Conservation (phyloP, 352 stramenopile species). For the Aphanomyces euteiches region DNA sequence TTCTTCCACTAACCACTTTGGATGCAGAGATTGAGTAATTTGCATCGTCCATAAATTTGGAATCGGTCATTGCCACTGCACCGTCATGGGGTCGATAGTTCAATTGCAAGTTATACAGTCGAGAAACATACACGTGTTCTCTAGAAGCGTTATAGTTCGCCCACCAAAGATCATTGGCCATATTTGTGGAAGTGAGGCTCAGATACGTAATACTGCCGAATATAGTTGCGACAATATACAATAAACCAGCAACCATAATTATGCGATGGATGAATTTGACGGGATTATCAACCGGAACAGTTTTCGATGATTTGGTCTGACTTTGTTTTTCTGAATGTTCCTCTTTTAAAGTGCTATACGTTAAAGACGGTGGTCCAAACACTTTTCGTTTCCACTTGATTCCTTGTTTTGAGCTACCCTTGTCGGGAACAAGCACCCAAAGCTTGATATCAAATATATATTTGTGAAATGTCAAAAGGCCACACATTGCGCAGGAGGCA, state of each 20-base stretch:
- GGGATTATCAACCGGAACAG: too few relatives aligned
- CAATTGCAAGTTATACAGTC: slow-evolving; percentile 7
- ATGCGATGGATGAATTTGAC: neutral
- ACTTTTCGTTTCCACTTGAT: neutral
- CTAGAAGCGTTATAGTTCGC: slow-evolving; percentile 9
- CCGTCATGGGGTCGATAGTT: neutral
- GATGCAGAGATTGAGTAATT: neutral
- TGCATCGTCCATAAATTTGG: neutral
- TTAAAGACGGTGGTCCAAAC: neutral
- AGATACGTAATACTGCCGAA: slow-evolving; percentile 17
- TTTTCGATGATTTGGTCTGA: too few relatives aligned
- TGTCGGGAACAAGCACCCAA: neutral
- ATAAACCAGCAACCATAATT: neutral
- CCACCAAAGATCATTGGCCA: slow-evolving; percentile 28
- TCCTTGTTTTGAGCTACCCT: neutral
- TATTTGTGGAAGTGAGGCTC: neutral
- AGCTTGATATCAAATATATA: slow-evolving; percentile 4
- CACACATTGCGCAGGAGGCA: neutral
- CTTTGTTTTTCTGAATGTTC: too few relatives aligned
- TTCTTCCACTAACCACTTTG: neutral
- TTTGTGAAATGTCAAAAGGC: slow-evolving; percentile 1
- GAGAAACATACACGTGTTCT: neutral
- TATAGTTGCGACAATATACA: neutral
- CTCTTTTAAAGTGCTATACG: too few relatives aligned
- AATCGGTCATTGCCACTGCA: neutral